These are phyloP conservation scores for Prunus mira DNA, from an alignment of 306 rosid species.

Conservation along the genomic window DNA sequence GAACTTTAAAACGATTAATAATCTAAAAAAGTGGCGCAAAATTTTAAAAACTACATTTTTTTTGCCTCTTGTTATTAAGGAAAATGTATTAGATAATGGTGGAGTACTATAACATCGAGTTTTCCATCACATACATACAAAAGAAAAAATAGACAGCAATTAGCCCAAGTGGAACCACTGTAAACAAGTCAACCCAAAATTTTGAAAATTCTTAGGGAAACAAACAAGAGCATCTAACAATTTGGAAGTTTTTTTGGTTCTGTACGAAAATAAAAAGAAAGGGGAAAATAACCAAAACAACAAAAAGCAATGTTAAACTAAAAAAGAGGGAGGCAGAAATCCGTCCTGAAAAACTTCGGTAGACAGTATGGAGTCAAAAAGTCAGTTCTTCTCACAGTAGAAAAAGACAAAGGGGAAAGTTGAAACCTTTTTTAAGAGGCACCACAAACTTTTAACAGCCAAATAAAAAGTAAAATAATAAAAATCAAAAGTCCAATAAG, in stretches of 20 bases:
- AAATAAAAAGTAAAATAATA: constrained; percentile 38
- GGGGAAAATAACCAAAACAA: background rate
- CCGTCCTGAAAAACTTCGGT: constrained; percentile 23
- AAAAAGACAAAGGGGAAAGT: constrained; percentile 50
- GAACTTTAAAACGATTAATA: background rate
- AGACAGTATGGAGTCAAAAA: constrained; percentile 38
- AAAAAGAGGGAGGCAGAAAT: constrained; percentile 6
- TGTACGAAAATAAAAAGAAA: background rate
- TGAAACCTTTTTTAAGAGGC: constrained; percentile 34
- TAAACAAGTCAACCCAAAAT: background rate
- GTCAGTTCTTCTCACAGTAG: constrained; percentile 31
- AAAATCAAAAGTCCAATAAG: constrained; percentile 20
- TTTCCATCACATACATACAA: constrained; percentile 1
- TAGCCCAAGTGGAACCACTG: background rate
- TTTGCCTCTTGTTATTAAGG: background rate
- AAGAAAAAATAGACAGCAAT: too few relatives aligned
- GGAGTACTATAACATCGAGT: constrained; percentile 7
- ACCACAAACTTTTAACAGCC: constrained; percentile 28
- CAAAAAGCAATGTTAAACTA: background rate
- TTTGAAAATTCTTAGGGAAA: background rate
- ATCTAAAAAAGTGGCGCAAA: background rate
- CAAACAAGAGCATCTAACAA: background rate
- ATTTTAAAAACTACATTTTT: background rate
- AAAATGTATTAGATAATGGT: constrained; percentile 9
- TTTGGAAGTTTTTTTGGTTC: background rate